Conservation (phyloP, 169 alveolate species). For the Cryptosporidium meleagridis region DNA sequence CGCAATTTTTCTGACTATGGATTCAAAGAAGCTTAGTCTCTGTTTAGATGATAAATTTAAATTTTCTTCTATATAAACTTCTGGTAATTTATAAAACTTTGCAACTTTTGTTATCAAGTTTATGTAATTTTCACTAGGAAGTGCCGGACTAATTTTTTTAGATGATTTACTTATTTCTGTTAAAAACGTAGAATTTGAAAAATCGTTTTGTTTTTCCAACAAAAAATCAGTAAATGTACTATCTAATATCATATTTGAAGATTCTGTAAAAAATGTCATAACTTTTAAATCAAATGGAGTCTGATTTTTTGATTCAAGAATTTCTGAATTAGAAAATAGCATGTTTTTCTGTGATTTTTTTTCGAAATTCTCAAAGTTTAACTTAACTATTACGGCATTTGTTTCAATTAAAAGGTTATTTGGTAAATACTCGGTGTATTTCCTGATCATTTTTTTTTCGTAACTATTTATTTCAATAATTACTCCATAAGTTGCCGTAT, state of each 20-base stretch:
- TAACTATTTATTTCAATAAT: conserved; percentile 1
- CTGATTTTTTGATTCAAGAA: neutral
- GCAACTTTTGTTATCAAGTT: conserved; percentile 3
- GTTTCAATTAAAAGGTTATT: conserved; percentile 17
- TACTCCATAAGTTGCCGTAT: conserved; percentile 20
- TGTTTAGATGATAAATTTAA: conserved; percentile 3
- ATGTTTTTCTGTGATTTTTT: neutral
- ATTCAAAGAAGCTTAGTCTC: neutral
- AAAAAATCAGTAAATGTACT: neutral
- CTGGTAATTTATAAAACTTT: conserved; percentile 11
- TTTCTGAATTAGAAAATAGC: too few species aligned
- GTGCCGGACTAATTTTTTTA: conserved; percentile 10
- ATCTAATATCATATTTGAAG: conserved; percentile 29
- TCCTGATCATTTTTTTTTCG: neutral
- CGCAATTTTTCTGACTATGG: neutral
- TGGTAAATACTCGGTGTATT: neutral
- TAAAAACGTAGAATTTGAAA: conserved; percentile 12
- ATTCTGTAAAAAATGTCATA: conserved; percentile 24
- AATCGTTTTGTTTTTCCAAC: neutral
- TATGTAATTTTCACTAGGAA: conserved; percentile 55
- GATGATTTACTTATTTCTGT: neutral
- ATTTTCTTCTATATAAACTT: conserved; percentile 23
- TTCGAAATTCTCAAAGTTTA: neutral
- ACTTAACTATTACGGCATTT: neutral
- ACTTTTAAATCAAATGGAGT: neutral